Evolutionary conservation across 2,329 filamentous ascomycete species (phyloP), one percentile per base, ranked within the genome.

Genomic region (Curvularia lunata): DNA sequence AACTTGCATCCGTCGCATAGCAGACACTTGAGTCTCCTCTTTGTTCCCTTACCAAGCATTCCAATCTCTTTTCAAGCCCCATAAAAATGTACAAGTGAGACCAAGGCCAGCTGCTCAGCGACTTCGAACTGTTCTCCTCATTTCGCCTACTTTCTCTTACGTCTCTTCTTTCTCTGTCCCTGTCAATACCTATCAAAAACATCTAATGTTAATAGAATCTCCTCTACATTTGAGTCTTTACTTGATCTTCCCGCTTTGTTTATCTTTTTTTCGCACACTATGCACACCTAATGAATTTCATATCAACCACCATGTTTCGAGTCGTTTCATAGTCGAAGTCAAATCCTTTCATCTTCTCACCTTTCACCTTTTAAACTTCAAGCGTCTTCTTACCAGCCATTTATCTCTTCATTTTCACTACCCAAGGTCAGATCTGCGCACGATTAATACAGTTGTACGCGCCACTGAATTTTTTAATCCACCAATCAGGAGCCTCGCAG

Each of bases 401-500:
- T 28, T 46, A 46, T 25, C 19, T 7, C 21, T 18, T 25, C 32
- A 49, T n/a, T 12, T 19, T 38, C 23, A 27, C 32, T 40, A 43
- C 18, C 16, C 18, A 18, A 25, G 18, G 7, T 38, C 8, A 50
- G 45, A 50, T 46, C 12, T 49, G 45, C 30, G 40, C 43, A 23
- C 21, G 9, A 34, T 27, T 25, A 47, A 18, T 32, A 27, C 32
- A 21, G n/a, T 10, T 10, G 1, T 13, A 18, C 32, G 25, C 46
- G 55, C 55, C 51, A 58, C 55, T 40, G 19, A 7, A 4, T 7
- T 21, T 18, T 43, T 58, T 58, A 34, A 52, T 58, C 51, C 55
- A 54, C 55, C 55, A 58, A 58, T 58, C 43, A 43, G 49, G n/a
- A 28, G 27, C 38, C 21, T 41, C 19, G 25, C 27, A 19, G 6